Conservation (phyloP, 257 asterid species). For the Buddleja alternifolia region DNA sequence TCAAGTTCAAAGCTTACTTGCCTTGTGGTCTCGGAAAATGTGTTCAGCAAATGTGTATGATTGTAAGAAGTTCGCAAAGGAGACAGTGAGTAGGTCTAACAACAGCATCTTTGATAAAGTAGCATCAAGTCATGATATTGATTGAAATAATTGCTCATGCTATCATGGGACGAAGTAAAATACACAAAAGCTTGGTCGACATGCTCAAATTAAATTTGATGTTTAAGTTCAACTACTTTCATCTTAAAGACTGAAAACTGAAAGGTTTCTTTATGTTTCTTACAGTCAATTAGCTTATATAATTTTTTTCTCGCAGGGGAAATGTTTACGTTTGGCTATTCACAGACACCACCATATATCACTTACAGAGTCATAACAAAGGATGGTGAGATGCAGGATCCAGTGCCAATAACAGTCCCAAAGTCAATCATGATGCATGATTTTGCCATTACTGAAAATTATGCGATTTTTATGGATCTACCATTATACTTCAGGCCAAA, state of each 20-base stretch:
- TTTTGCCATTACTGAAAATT: slow-evolving; percentile 97
- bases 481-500: slow-evolving; percentile 83
- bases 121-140: too few species aligned
- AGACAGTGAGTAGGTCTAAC: too few species aligned
- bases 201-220: slow-evolving; percentile 4
- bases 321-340: slow-evolving; percentile 94
- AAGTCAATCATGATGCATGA: slow-evolving; percentile 95
- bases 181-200: background rate
- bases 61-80: too few species aligned
- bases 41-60: too few species aligned
- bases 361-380: slow-evolving; percentile 92
- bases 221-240: slow-evolving; percentile 13
- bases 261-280: background rate
- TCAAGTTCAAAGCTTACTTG: too few species aligned
- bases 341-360: slow-evolving; percentile 72
- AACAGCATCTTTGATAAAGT: too few species aligned
- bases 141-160: too few species aligned
- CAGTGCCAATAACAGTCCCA: slow-evolving; percentile 88
- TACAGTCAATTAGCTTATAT: slow-evolving; percentile 22
- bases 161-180: background rate
- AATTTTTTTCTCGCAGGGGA: slow-evolving; percentile 66
- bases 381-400: slow-evolving; percentile 90
- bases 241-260: background rate
- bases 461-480: slow-evolving; percentile 92
- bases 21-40: too few species aligned